Evolutionary conservation across 2,329 filamentous ascomycete species (phyloP).

Genomic region (Aspergillus sp.): DNA sequence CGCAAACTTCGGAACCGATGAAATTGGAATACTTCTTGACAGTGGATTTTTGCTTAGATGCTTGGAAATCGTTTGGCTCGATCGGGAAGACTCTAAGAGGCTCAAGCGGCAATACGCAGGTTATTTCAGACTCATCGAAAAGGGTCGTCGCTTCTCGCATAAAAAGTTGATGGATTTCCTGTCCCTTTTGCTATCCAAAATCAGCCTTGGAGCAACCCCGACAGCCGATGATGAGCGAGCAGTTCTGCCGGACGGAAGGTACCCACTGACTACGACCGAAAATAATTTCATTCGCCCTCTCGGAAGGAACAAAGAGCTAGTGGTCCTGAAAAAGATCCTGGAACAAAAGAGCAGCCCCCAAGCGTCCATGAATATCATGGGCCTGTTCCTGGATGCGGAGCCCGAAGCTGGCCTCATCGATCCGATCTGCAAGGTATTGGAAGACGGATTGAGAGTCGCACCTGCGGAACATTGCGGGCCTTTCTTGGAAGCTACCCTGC

Average conservation of each 20-base stretch:
- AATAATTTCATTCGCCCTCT: slow-evolving; percentile 25
- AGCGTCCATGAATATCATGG: slow-evolving; percentile 50
- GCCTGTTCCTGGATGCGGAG: slow-evolving; percentile 47
- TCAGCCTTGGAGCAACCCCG: slow-evolving; percentile 29
- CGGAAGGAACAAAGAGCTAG: slow-evolving; percentile 26
- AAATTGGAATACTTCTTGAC: slow-evolving; percentile 53
- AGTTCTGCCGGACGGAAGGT: slow-evolving; percentile 19
- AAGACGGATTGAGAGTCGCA: slow-evolving; percentile 47
- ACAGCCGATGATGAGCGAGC: slow-evolving; percentile 19
- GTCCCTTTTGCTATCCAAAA: slow-evolving; percentile 27
- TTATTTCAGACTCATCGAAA: slow-evolving; percentile 37
- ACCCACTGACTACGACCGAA: slow-evolving; percentile 28
- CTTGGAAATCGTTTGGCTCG: slow-evolving; percentile 54
- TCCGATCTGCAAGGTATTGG: slow-evolving; percentile 47
- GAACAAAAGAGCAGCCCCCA: slow-evolving; percentile 50
- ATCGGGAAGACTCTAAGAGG: slow-evolving; percentile 42
- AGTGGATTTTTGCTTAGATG: slow-evolving; percentile 53
- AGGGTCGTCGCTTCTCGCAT: slow-evolving; percentile 40
- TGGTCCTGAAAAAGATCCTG: slow-evolving; percentile 55
- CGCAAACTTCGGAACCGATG: slow-evolving; percentile 51
- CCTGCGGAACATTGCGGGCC: slow-evolving; percentile 43
- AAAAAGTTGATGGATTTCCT: slow-evolving; percentile 37
- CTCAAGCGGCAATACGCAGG: slow-evolving; percentile 47
- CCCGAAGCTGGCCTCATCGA: slow-evolving; percentile 40
- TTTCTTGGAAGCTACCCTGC: slow-evolving; percentile 50